phyloP scores from a whole-genome alignment of 164 flowering plant genomes.

The Vitis rupestris region DNA sequence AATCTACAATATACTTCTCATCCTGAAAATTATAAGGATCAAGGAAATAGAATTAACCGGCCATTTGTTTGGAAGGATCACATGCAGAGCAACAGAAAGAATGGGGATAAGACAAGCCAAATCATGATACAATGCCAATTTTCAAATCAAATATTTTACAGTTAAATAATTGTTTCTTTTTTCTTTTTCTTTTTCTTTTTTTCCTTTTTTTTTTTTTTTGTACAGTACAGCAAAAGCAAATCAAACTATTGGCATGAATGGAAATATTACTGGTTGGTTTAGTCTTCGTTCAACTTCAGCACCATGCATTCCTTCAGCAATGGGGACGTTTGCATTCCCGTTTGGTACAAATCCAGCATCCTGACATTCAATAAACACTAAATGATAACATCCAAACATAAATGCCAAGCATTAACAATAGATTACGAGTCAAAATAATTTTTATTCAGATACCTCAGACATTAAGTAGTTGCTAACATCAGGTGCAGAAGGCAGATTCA shows the following conservation, averaged over 20 bases:
- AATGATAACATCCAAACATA: not conserved
- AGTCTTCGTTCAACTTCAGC: conserved; percentile 66
- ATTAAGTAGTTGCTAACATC: conserved; percentile 86
- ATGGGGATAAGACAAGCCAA: not conserved
- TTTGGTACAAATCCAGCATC: conserved; percentile 66
- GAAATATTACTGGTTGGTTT: conserved; percentile 39
- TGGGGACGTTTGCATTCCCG: conserved; percentile 50
- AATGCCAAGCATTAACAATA: not conserved
- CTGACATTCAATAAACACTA: conserved; percentile 31
- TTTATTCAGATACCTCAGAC: conserved; percentile 59
- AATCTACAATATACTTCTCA: conserved; percentile 38
- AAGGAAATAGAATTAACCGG: not conserved
- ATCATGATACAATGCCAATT: not conserved
- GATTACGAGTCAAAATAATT: conserved; percentile 1
- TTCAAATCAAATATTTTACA: not conserved
- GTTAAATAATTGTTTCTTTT: not conserved
- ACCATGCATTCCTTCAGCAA: conserved; percentile 74
- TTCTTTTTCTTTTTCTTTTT: not conserved
- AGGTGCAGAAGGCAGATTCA: conserved; percentile 69
- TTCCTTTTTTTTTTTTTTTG: not conserved
- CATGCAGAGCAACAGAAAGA: not conserved
- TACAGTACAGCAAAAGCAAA: not conserved
- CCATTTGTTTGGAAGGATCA: not conserved
- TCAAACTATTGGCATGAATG: conserved; percentile 6
- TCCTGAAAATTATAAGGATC: conserved; percentile 32